Base-by-base conservation (phyloP, 1,139 yeast species). In the Cylindricascospora bacillispora region DNA sequence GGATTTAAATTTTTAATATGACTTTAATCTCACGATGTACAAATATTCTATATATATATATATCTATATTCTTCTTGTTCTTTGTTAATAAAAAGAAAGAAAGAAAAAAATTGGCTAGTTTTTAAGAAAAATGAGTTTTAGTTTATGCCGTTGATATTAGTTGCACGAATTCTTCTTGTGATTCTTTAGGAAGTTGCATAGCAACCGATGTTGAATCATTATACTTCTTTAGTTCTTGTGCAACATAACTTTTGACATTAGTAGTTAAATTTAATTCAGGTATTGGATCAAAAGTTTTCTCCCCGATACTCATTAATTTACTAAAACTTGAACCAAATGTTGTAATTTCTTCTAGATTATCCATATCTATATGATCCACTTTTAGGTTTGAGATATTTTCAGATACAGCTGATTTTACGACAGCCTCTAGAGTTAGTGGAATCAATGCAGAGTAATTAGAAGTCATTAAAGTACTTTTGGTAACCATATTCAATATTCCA, bases 251-350 rank as follows among this genome's bases (percentile, higher is more conserved):
- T 38, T 50, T 55, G 13, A 54, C 43, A 4, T 55, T 61, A 13
- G 52, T 52, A 2, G 62, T 52, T 25, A 63, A 50, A 33, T 54
- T 54, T 15, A 75, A 52, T 18, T 59, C 60, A 2, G 73, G 65
- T 20, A 74, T 55, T 2, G 95, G 94, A 52, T 89, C 95, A 41
- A 70, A 66, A 5, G 74, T 64, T 38, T 66, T 68, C 12, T 59
- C 56, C 23, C 70, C 63, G 27, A 86, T 74, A 2, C 82, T 68
- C 2, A 69, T 70, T 36, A 89, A 62, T 47, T 70, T 75, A 28
- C 93, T 80, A 54, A 72, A 89, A 30, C 75, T 73, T 0, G 95
- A 77, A 2, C 97, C 97, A 57, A 85, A 89, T 1, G 92, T 64
- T 1, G 61, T 43, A n/a, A 56, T 47, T 33, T 60, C 64, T 32